Percentiles rank a stretch among this genome's conserved stretches.
Evolutionary conservation across 2,329 filamentous ascomycete genomes (phyloP).

Genomic region (Pyricularia sp.): DNA sequence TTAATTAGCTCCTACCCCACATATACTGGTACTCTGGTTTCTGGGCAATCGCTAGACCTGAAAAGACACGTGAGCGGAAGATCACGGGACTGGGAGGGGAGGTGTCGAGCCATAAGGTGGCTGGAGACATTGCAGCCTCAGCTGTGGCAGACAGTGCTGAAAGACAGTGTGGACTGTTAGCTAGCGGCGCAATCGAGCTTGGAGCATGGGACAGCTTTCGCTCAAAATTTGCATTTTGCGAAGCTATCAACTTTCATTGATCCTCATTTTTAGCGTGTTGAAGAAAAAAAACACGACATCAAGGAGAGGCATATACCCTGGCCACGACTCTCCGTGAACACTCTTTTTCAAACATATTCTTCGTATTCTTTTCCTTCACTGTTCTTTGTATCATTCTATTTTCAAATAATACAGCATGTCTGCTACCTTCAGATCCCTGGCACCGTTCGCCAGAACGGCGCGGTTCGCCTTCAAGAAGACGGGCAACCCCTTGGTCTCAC

Average conservation of each 20-base stretch:
- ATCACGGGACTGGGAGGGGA: neutral
- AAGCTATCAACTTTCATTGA: neutral
- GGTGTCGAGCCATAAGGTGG: neutral
- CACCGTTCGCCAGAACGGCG: constrained; percentile 74
- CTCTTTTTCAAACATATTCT: neutral
- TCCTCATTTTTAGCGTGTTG: neutral
- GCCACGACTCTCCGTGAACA: neutral
- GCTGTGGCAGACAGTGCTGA: neutral
- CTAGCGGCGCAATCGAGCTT: neutral
- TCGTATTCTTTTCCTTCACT: constrained; percentile 9
- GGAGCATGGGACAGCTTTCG: neutral
- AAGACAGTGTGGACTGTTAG: neutral
- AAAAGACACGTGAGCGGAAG: neutral
- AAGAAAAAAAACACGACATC: neutral
- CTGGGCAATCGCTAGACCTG: neutral
- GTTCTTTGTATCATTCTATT: constrained; percentile 11
- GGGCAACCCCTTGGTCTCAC: constrained; percentile 61
- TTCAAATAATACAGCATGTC: constrained; percentile 53
- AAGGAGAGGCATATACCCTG: neutral
- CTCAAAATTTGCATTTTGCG: neutral
- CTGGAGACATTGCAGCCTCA: neutral
- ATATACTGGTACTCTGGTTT: neutral
- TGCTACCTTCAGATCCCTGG: constrained; percentile 66
- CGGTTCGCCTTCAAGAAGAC: constrained; percentile 54
- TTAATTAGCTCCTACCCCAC: neutral